Evolutionary conservation across 1,139 yeast species (phyloP).

Genomic region (Candida anutae): DNA sequence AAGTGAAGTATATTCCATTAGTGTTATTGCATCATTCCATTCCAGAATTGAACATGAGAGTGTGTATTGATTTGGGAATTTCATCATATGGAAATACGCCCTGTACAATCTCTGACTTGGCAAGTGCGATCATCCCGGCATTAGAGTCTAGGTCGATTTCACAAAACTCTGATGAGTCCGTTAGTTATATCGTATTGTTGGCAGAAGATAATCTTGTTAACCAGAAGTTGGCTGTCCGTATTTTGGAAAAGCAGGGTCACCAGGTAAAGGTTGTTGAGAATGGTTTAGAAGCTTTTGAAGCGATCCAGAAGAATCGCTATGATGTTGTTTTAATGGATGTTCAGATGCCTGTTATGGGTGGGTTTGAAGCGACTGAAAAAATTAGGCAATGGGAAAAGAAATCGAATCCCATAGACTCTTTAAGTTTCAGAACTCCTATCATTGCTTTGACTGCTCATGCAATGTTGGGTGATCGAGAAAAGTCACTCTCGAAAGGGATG

Average conservation of each 20-base stretch:
- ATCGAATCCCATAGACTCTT: conserved; percentile 62
- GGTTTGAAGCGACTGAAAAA: conserved; percentile 81
- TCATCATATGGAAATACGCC: conserved; percentile 87
- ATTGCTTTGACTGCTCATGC: conserved; percentile 90
- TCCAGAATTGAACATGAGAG: conserved; percentile 73
- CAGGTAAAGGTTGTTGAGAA: conserved; percentile 77
- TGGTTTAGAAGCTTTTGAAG: conserved; percentile 77
- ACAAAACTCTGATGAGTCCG: conserved; percentile 70
- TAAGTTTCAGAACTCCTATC: conserved; percentile 66
- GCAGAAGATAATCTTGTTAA: conserved; percentile 87
- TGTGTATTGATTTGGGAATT: conserved; percentile 78
- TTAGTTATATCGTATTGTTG: conserved; percentile 62
- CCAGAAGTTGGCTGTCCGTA: conserved; percentile 78
- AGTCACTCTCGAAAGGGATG: conserved; percentile 83
- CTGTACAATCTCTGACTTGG: conserved; percentile 72
- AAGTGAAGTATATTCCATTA: conserved; percentile 74
- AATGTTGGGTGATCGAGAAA: conserved; percentile 83
- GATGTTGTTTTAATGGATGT: conserved; percentile 90
- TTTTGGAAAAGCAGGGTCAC: conserved; percentile 77
- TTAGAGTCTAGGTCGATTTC: conserved; percentile 77
- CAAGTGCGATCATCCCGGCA: conserved; percentile 78
- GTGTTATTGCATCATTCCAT: conserved; percentile 70
- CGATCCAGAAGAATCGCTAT: conserved; percentile 55
- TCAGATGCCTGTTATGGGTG: conserved; percentile 95
- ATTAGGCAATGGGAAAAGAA: conserved; percentile 85